A percentile compares a stretch with the other conserved stretches of the same genome.
phyloP scores from a whole-genome alignment of 1,139 yeast species.

The Kodamaea arcana region DNA sequence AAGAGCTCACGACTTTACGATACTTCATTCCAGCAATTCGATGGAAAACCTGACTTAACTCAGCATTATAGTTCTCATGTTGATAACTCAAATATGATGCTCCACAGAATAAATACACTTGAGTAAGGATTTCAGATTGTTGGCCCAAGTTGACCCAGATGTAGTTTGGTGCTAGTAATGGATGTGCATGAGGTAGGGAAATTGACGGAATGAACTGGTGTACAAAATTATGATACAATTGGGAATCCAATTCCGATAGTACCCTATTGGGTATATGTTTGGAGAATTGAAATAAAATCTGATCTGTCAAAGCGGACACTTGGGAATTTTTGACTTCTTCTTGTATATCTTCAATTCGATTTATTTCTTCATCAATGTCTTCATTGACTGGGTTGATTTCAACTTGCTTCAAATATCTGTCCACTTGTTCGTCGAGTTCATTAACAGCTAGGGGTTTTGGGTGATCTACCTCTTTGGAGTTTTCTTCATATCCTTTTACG shows the following conservation, averaged over 20 bases:
- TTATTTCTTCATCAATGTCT: not conserved
- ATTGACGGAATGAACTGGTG: slow-evolving; percentile 32
- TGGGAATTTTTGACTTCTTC: not conserved
- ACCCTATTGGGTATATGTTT: slow-evolving; percentile 9
- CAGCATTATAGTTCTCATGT: slow-evolving; percentile 5
- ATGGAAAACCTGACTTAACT: slow-evolving; percentile 7
- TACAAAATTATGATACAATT: slow-evolving; percentile 27
- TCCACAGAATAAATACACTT: slow-evolving; percentile 36
- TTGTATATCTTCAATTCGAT: not conserved
- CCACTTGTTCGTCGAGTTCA: too few relatives aligned
- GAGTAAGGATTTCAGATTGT: slow-evolving; percentile 23
- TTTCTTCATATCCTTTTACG: too few relatives aligned
- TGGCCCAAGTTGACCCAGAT: slow-evolving; percentile 20
- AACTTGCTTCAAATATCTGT: too few relatives aligned
- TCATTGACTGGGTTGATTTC: not conserved
- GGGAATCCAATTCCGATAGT: slow-evolving; percentile 10
- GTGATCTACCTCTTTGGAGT: too few relatives aligned
- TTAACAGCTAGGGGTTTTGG: too few relatives aligned
- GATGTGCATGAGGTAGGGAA: slow-evolving; percentile 40
- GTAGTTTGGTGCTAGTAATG: slow-evolving; percentile 31
- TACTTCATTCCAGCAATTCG: slow-evolving; percentile 20
- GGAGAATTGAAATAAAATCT: slow-evolving; percentile 4
- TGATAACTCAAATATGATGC: slow-evolving; percentile 25
- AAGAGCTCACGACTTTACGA: slow-evolving; percentile 15
- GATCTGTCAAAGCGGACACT: not conserved